These are phyloP conservation scores for Metschnikowia chrysomelidarum DNA, from an alignment of 805 yeast genomes.

Conservation along the genomic window DNA sequence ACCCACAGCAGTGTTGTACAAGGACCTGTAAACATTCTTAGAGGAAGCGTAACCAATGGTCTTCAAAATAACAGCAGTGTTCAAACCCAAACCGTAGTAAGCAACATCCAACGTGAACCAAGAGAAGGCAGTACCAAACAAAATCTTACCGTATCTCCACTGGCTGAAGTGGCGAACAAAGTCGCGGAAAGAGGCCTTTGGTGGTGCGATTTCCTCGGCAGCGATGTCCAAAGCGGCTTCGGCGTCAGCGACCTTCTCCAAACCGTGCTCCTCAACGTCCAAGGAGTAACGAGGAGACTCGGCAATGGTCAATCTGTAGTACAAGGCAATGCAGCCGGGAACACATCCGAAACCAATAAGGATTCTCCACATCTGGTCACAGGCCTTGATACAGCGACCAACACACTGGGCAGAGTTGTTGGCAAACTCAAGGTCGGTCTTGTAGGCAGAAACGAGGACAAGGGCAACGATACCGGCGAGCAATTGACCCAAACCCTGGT, in stretches of 20 bases:
- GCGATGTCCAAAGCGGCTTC: slow-evolving; percentile 41
- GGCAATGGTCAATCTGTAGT: slow-evolving; percentile 91
- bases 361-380: slow-evolving; percentile 95
- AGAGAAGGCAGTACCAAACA: slow-evolving; percentile 85
- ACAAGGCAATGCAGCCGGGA: slow-evolving; percentile 81
- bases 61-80: slow-evolving; percentile 73
- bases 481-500: slow-evolving; percentile 96
- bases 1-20: slow-evolving; percentile 85
- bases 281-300: slow-evolving; percentile 91
- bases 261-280: slow-evolving; percentile 65
- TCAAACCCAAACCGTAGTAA: slow-evolving; percentile 83
- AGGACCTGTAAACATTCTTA: slow-evolving; percentile 62
- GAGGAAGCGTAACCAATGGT: slow-evolving; percentile 83
- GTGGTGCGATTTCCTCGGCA: slow-evolving; percentile 49
- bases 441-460: slow-evolving; percentile 74
- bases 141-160: slow-evolving; percentile 84
- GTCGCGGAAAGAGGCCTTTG: slow-evolving; percentile 79
- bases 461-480: slow-evolving; percentile 83
- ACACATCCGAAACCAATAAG: slow-evolving; percentile 86
- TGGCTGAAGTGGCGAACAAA: slow-evolving; percentile 71
- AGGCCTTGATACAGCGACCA: slow-evolving; percentile 65
- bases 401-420: slow-evolving; percentile 59
- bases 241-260: slow-evolving; percentile 52
- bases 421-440: slow-evolving; percentile 53
- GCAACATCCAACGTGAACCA: slow-evolving; percentile 93